These are phyloP conservation scores for Colletotrichum sp. DNA, from an alignment of 2,329 filamentous ascomycete genomes.

Conservation along the genomic window DNA sequence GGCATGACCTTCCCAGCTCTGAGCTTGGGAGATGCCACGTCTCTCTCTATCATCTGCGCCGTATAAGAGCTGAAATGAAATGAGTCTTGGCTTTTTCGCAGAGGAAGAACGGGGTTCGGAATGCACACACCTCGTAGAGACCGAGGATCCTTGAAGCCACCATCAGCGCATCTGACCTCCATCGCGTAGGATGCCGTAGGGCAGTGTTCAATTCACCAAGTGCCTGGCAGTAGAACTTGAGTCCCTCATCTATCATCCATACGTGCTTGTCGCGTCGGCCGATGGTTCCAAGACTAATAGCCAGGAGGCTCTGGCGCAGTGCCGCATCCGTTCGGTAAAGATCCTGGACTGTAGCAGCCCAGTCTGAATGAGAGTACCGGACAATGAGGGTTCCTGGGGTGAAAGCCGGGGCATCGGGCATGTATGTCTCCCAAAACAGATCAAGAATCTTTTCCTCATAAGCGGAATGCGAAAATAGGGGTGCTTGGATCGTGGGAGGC, in stretches of 20 bases:
- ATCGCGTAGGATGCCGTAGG: neutral
- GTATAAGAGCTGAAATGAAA: conserved; percentile 16
- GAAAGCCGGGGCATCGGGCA: conserved; percentile 6
- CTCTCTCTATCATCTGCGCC: conserved; percentile 19
- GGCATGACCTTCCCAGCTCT: conserved; percentile 23
- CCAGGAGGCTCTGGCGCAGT: conserved; percentile 20
- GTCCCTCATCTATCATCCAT: conserved; percentile 22
- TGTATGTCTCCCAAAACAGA: conserved; percentile 21
- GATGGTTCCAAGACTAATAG: conserved; percentile 24
- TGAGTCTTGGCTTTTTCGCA: neutral
- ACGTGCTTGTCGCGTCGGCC: conserved; percentile 22
- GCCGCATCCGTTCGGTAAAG: conserved; percentile 23
- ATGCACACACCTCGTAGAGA: conserved; percentile 25
- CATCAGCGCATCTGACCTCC: conserved; percentile 16
- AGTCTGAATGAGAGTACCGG: conserved; percentile 18
- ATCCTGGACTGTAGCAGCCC: conserved; percentile 23
- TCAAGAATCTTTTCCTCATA: conserved; percentile 19
- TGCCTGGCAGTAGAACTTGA: conserved; percentile 25
- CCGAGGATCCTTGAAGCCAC: conserved; percentile 15
- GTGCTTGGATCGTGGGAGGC: neutral
- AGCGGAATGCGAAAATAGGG: conserved; percentile 10
- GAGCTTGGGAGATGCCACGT: conserved; percentile 10
- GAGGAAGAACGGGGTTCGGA: neutral
- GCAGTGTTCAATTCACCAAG: conserved; percentile 14
- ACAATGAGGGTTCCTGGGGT: neutral